These are phyloP conservation scores for Saccharum spontaneum DNA, from an alignment of 176 grass and related monocot species.

Conservation along the genomic window DNA sequence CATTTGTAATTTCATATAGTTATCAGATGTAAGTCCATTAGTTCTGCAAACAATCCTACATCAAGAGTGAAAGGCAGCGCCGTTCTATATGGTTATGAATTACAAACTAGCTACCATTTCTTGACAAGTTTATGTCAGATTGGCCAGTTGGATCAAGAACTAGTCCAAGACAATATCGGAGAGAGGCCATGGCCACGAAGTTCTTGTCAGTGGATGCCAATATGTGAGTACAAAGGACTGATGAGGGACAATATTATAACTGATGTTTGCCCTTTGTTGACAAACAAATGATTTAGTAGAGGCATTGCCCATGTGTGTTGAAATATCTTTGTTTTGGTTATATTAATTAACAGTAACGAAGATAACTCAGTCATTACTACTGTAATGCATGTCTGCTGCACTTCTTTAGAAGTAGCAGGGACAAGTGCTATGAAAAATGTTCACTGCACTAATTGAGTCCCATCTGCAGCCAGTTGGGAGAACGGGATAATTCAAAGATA, in stretches of 20 bases:
- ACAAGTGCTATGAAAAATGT: constrained; percentile 2
- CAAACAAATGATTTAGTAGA: background rate
- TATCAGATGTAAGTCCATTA: constrained; percentile 3
- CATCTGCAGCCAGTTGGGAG: background rate
- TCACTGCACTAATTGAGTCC: background rate
- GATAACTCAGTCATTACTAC: constrained; percentile 12
- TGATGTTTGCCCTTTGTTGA: background rate
- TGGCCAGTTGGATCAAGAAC: constrained; percentile 1
- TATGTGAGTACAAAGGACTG: constrained; percentile 1
- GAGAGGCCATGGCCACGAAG: background rate
- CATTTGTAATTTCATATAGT: background rate
- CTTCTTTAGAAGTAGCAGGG: constrained; percentile 5
- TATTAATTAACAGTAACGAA: background rate
- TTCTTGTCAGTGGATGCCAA: background rate
- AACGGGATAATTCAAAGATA: constrained; percentile 22
- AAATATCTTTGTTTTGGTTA: background rate
- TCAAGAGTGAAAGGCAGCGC: background rate
- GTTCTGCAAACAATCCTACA: background rate
- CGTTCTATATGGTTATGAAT: background rate
- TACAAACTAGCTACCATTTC: background rate
- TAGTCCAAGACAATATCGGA: background rate
- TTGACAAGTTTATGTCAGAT: constrained; percentile 6
- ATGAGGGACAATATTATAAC: background rate
- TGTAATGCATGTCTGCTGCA: background rate
- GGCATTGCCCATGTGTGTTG: background rate